These are phyloP conservation scores for Phoma sp. DNA, from an alignment of 2,329 filamentous ascomycete species.

Conservation along the genomic window DNA sequence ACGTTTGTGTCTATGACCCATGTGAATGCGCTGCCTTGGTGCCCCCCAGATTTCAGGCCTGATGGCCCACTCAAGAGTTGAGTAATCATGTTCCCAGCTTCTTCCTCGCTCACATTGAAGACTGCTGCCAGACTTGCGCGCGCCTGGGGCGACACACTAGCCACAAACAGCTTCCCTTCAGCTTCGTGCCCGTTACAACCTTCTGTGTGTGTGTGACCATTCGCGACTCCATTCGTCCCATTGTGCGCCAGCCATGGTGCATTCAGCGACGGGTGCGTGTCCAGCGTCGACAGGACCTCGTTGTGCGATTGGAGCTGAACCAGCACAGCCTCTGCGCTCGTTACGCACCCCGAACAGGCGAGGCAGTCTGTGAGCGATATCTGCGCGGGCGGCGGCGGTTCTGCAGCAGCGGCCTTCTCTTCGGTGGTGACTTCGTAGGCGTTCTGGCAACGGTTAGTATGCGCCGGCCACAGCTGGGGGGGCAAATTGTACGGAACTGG, in stretches of 20 bases:
- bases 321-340: slow-evolving; percentile 95
- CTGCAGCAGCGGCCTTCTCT: slow-evolving; percentile 67
- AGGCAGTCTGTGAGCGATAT: slow-evolving; percentile 98
- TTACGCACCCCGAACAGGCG: slow-evolving; percentile 96
- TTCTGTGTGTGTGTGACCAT: slow-evolving; percentile 16
- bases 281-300: slow-evolving; percentile 84
- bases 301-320: slow-evolving; percentile 92
- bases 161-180: slow-evolving; percentile 81
- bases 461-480: slow-evolving; percentile 12
- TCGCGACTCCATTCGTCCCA: slow-evolving; percentile 29
- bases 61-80: slow-evolving; percentile 75
- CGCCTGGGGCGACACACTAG: slow-evolving; percentile 90
- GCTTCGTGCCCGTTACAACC: slow-evolving; percentile 25
- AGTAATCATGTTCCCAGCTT: slow-evolving; percentile 82
- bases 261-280: slow-evolving; percentile 61
- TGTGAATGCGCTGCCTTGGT: slow-evolving; percentile 76
- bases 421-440: slow-evolving; percentile 91
- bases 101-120: slow-evolving; percentile 73
- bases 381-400: slow-evolving; percentile 75
- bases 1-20: slow-evolving; percentile 92
- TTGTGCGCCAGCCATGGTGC: slow-evolving; percentile 41
- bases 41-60: slow-evolving; percentile 73
- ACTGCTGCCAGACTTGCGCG: slow-evolving; percentile 88
- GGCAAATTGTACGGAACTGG: slow-evolving; percentile 49
- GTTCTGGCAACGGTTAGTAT: slow-evolving; percentile 53